Evolutionary conservation across 108 stramenopile genomes (phyloP), one percentile per base, ranked within the genome.

Genomic region (Aurantiochytrium sp.): DNA sequence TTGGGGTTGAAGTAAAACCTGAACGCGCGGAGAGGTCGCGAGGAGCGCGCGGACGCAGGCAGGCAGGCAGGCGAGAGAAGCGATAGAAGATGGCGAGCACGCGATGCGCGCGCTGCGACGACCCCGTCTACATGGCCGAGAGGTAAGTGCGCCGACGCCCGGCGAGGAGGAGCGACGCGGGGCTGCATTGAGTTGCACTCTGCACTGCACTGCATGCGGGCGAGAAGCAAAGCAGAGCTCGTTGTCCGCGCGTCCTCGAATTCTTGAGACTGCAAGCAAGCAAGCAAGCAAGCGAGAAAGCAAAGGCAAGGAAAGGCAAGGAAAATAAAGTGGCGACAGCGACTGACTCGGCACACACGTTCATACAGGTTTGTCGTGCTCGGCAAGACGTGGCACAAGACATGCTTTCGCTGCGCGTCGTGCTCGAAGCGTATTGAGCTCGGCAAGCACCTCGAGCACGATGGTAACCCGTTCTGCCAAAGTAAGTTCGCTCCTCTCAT

Each of bases 361-460:
- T 10, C 64, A 10, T 12, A 69, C 64, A 69, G 64, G 35, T 69
- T 23, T 18, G 42, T 42, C 64, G 64, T 42, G 42, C 76, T 83
- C 10, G 76, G 76, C 4, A 83, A 83, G 28, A 28, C 28, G 16
- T 83, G 51, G 49, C 76, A 83, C 76, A 83, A 83, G 76, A 19
- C 49, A 6, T 83, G 76, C 51, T 83, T 83, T 23, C 76, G 51
- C 6, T 83, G 76, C 51, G 6, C 76, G n/a, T 47, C 49, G 6
- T 83, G 76, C 51, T 4, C 49, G 23, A 83, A 83, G 51, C n/a
- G n/a, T 8, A 47, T 83, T 8, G 76, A 83, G 23, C 51, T 83
- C 25, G 76, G 76, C 76, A 83, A 83, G 76, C 76, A 83, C 51
- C 49, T 83, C 49, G 76, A 83, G 51, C 19, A 83, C 51, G 28